Evolutionary conservation across 1,284 basidiomycete species (phyloP).

Genomic region (Pyrrhoderma noxium): DNA sequence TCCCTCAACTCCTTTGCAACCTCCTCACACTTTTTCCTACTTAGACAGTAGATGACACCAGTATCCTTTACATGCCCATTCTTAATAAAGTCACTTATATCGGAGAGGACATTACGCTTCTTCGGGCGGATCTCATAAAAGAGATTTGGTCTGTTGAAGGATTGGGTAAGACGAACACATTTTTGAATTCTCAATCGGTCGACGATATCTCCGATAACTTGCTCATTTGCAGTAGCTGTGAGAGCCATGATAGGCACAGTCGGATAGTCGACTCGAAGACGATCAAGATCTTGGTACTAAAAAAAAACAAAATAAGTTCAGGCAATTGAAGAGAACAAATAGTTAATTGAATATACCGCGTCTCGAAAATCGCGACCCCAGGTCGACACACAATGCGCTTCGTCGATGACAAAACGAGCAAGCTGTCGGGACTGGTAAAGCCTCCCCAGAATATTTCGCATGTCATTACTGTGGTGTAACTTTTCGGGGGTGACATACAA

Average conservation of each 20-base stretch:
- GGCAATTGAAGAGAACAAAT: conserved; percentile 2
- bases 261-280: conserved; percentile 69
- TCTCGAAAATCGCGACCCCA: conserved; percentile 84
- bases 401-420: conserved; percentile 92
- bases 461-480: conserved; percentile 55
- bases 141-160: conserved; percentile 91
- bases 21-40: conserved; percentile 70
- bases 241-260: conserved; percentile 90
- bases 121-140: conserved; percentile 74
- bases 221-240: conserved; percentile 85
- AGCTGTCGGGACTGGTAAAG: conserved; percentile 55
- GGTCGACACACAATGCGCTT: conserved; percentile 87
- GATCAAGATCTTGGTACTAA: conserved; percentile 63
- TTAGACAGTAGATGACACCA: conserved; percentile 85
- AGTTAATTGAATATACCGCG: conserved; percentile 41
- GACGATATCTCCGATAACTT: conserved; percentile 77
- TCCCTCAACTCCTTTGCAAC: conserved; percentile 62
- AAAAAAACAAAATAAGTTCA: conserved; percentile 20
- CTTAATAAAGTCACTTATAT: conserved; percentile 73
- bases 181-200: conserved; percentile 55
- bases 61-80: conserved; percentile 51
- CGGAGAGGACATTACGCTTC: conserved; percentile 45
- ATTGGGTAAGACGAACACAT: conserved; percentile 65
- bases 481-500: conserved; percentile 96
- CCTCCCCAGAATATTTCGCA: conserved; percentile 48